Base-by-base conservation (phyloP, 2,329 filamentous ascomycete species). In the Apiospora kogelbergensis region DNA sequence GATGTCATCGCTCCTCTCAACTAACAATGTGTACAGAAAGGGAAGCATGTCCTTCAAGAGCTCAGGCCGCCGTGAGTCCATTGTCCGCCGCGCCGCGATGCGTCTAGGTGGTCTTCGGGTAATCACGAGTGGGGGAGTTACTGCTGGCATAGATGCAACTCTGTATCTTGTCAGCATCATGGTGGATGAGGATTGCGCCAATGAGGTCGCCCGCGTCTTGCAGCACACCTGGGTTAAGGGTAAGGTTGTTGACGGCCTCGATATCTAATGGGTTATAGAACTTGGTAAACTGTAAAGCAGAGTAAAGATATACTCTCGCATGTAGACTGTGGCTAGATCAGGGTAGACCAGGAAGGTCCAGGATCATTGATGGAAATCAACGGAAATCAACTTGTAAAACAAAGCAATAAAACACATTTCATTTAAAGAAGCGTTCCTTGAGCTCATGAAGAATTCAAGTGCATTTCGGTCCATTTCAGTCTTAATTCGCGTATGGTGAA, bases 211-310 rank as follows among this genome's bases (percentile, higher is more conserved):
- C 77, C 88, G 90, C 72, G 75, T 88, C 73, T 89, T 96, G 85
- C 92, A 95, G 83, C 93, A 95, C 85, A 89, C 87, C 77, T 97
- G 94, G 94, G 88, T 88, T 80, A 95, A 95, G 89, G 93, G 93
- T 74, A 85, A 93, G 79, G 93, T 94, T 74, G 91, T 95, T 74
- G 92, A 95, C 79, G 92, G 92, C 72, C 89, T 95, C 79, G 93
- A 96, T 82, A 92, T 96, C 80, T 95, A 89, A 73, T 74, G 72
- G 72, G 72, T 73, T 73, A 69, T 71, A 65, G 68, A 37, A 69
- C 68, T 22, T 37, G 20, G 53, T 37, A 48, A 70, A 68, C 53
- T 64, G 68, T 68, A 68, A 69, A 72, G 67, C 46, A 71, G 20
- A 68, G 60, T 67, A 68, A 64, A 69, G 30, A 68, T 67, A 71